Evolutionary conservation across 2,329 filamentous ascomycete genomes (phyloP).

Genomic region (Phialophora expanda): DNA sequence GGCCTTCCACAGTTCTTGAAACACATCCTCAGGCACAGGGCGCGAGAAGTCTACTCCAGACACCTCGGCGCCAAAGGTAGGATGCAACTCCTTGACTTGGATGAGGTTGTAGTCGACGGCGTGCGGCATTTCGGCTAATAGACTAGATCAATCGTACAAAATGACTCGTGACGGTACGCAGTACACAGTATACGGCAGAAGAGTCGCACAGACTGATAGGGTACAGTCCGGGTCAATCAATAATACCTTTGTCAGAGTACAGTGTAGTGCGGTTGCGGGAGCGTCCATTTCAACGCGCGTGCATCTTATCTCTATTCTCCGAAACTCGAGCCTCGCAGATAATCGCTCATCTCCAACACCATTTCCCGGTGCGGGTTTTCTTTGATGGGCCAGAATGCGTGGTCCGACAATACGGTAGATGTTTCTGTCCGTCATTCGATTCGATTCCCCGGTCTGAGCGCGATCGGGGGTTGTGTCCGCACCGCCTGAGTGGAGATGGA

Average conservation of each 20-base stretch:
- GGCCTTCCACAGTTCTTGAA: conserved; percentile 43
- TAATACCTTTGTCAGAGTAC: background rate
- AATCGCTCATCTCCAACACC: conserved; percentile 4
- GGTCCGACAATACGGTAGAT: background rate
- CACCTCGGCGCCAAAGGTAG: conserved; percentile 45
- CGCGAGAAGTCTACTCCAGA: conserved; percentile 46
- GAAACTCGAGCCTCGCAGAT: background rate
- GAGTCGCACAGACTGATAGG: background rate
- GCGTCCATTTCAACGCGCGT: background rate
- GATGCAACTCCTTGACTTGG: conserved; percentile 44
- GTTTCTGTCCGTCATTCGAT: background rate
- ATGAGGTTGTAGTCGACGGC: conserved; percentile 34
- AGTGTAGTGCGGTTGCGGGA: background rate
- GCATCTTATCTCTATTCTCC: conserved; percentile 1
- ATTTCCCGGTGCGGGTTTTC: background rate
- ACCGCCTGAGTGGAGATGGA: background rate
- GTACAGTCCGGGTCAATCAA: background rate
- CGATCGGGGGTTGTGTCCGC: conserved; percentile 2
- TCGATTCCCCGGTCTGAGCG: background rate
- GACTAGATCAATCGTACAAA: background rate
- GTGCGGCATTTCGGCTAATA: conserved; percentile 1
- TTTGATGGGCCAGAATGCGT: background rate
- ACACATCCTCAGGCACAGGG: conserved; percentile 44
- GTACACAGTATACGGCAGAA: background rate
- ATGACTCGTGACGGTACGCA: background rate